Evolutionary conservation across 169 alveolate species (phyloP), one percentile per base, ranked within the genome.

Genomic region (Ichthyophthirius multifiliis): DNA sequence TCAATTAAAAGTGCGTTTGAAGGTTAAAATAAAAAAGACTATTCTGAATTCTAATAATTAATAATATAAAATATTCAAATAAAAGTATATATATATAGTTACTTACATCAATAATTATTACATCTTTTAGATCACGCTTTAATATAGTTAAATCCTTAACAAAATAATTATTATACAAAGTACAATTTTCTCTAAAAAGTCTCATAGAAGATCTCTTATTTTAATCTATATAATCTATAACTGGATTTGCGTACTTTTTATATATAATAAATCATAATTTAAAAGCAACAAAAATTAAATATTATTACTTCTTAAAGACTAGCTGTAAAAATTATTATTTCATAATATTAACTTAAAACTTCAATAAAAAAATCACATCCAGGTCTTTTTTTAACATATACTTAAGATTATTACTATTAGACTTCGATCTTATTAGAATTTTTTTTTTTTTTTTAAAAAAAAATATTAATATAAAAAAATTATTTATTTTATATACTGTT

Each of bases 1-100:
- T 88, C 85, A 67, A 96, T 95, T 47, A 98, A 97, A 35, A 97
- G 83, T n/a, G 98, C 98, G 83, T 96, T 96, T 71, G 95, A 96
- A 32, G 97, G 98, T 75, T 97, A 95, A 64, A 94, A 88, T 20
- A 92, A 74, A 75, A 94, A 97, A 30, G 97, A 94, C 64, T 89
- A 83, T 13, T 98, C 96, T 23, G 98, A 95, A 86, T 97, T 55
- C 71, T 55, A 18, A 27, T 20, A 10, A 10, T 55, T 1, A 48
- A 48, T 18, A 13, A 13, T 0, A 1, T 27, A 27, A 20, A 43
- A 20, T 47, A 13, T 15, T 47, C 27, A 5, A 47, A 12, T n/a
- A n/a, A n/a, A n/a, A n/a, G n/a, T n/a, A n/a, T n/a, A n/a, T n/a
- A n/a, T n/a, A n/a, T n/a, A n/a, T n/a, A n/a, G n/a, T n/a, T n/a